Evolutionary conservation across 306 rosid genomes (phyloP), one percentile per base, ranked within the genome.

Genomic region (Leucaena leucocephala): DNA sequence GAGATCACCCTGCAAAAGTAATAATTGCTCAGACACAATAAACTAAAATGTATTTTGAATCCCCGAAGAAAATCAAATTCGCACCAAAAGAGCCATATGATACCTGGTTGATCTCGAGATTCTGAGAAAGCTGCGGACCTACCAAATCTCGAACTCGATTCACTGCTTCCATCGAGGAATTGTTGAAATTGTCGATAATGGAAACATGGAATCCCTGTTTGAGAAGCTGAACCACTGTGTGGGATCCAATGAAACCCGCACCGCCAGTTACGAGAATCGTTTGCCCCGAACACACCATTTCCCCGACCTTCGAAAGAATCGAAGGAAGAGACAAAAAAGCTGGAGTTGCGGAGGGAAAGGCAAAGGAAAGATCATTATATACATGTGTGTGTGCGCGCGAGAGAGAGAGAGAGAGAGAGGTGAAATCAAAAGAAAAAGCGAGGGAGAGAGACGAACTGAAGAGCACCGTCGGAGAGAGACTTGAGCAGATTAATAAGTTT

Each of bases 201-300:
- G 84, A 79, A 10, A 92, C 94, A 68, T 80, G 54, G 75, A 90
- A 92, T 0, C 96, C 96, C 17, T 83, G 85, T 1, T 83, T 76
- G 40, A 92, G 94, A 12, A 92, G 96, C 88, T 90, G 91, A 72
- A 90, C 85, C 76, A 81, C 92, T 8, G 97, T 92, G 87, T 92
- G 97, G 50, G 87, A 87, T 35, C 93, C 96, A 14, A 92, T 90
- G 86, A 90, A 92, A 0, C 97, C 94, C 2, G 97, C 96, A 12
- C 96, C 94, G 7, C 96, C 96, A 6, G 97, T 92, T 42, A 92
- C 93, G 17, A 92, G 86, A 68, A 92, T 84, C 48, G 74, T 83
- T 79, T 83, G 86, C 71, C 76, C 88, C 48, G 75, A 33, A 3
- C 64, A 83, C 50, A 78, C 85, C 85, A 84, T 89, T 86, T 54